Base-by-base conservation (phyloP, 2,329 filamentous ascomycete genomes). In the Aaosphaeria arxii region DNA sequence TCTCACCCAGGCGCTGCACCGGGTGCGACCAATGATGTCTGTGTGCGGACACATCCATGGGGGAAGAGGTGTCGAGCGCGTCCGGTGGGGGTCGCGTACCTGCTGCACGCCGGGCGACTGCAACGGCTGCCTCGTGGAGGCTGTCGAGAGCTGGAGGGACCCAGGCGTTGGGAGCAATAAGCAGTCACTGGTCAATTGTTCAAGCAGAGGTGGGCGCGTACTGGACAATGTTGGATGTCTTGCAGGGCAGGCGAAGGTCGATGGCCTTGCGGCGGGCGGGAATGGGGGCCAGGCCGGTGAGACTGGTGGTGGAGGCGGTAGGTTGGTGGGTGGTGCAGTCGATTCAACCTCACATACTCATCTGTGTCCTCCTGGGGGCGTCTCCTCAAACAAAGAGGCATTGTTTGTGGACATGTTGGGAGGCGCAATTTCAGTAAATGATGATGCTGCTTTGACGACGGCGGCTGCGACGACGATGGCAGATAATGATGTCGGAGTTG, bases 31-130 rank as follows among this genome's bases (percentile, higher is more conserved):
- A 5, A 73, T 75, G 46, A 71, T 91, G 43, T 81, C 82, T 17
- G 74, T 91, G 13, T 90, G 84, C 59, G 87, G 88, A 1, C 88
- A 91, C 66, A 80, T 89, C 30, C 87, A 91, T 64, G 80, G 83
- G 52, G 84, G 78, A 4, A 74, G 87, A 54, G 87, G 87, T 9
- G 82, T 76, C 7, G 77, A 85, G 59, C 72, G 81, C 29, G 76
- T 91, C 31, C 67, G 65, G 24, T 91, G 87, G 86, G 17, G 17
- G 17, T 24, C 17, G 17, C 17, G 17, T 24, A 74, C 57, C 50
- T 28, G 48, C 7, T 44, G 53, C 39, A 61, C 49, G 24, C 57
- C 60, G 7, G 33, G n/a, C 33, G 33, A 36, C n/a, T 24, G 17
- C 17, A 70, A 75, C 36, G 63, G 72, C 11, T 66, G 67, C 5